Conservation (phyloP, 345 rosid species). For the Camelina sativa region DNA sequence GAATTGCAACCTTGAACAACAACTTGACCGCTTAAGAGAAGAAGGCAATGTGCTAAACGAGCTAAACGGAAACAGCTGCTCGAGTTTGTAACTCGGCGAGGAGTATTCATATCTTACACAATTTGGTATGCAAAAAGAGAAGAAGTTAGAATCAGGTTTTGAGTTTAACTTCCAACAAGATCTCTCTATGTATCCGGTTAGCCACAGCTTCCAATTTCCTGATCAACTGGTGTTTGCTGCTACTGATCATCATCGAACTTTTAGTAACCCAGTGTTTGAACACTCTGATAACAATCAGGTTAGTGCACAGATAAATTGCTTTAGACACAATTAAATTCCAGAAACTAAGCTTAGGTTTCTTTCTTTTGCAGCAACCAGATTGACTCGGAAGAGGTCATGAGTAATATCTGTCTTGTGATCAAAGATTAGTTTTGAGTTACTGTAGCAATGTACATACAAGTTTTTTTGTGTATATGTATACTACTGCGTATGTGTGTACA, state of each 20-base stretch:
- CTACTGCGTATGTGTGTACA: background rate
- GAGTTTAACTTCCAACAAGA: conserved; percentile 51
- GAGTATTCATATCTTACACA: conserved; percentile 41
- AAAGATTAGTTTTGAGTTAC: background rate
- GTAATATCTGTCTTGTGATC: background rate
- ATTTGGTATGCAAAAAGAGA: conserved; percentile 44
- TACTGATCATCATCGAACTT: conserved; percentile 27
- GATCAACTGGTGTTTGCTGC: conserved; percentile 30
- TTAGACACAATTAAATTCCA: background rate
- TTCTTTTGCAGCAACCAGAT: conserved; percentile 1
- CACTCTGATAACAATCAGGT: conserved; percentile 49
- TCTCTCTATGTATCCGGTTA: conserved; percentile 45
- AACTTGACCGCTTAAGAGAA: conserved; percentile 50
- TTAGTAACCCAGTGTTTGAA: background rate
- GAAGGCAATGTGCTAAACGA: conserved; percentile 1
- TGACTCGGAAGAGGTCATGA: conserved; percentile 1
- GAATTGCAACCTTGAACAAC: conserved; percentile 47
- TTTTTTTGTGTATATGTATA: background rate
- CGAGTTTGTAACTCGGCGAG: conserved; percentile 51
- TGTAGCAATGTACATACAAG: conserved; percentile 9
- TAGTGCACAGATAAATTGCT: conserved; percentile 1
- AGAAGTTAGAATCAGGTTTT: conserved; percentile 47
- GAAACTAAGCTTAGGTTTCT: background rate
- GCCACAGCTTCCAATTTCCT: conserved; percentile 44
- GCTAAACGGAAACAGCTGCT: conserved; percentile 39